Conservation (phyloP, 2,329 filamentous ascomycete genomes). For the Phoma sp. region DNA sequence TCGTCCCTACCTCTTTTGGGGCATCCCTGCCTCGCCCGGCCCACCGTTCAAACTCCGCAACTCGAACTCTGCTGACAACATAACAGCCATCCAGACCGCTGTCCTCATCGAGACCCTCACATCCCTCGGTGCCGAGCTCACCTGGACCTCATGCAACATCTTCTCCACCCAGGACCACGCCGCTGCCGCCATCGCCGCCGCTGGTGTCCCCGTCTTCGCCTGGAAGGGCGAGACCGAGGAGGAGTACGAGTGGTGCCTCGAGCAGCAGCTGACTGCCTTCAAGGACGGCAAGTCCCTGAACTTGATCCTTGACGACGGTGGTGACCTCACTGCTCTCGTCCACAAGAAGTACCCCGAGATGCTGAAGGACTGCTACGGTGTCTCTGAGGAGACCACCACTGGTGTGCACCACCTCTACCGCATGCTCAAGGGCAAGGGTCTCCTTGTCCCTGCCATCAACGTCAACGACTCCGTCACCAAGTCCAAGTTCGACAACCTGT, state of each 20-base stretch:
- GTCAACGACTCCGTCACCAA: conserved; percentile 99
- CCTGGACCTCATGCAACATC: conserved; percentile 99
- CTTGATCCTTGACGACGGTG: conserved; percentile 98
- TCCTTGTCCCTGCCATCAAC: conserved; percentile 94
- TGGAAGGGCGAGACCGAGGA: conserved; percentile 97
- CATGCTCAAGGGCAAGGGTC: conserved; percentile 80
- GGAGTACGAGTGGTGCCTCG: conserved; percentile 99
- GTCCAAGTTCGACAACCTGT: conserved; percentile 99
- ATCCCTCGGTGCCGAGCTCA: conserved; percentile 94
- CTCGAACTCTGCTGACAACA: neutral
- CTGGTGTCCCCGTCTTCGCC: conserved; percentile 86
- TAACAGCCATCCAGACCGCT: conserved; percentile 89
- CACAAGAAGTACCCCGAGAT: conserved; percentile 98
- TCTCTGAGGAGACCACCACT: conserved; percentile 99
- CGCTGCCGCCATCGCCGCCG: conserved; percentile 93
- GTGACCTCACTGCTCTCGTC: conserved; percentile 93
- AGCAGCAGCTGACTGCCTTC: conserved; percentile 97
- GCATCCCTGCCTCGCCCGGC: conserved; percentile 20
- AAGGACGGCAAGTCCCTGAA: conserved; percentile 96
- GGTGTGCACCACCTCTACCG: conserved; percentile 99
- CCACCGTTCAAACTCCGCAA: neutral
- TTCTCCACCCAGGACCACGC: conserved; percentile 99
- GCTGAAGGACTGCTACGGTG: conserved; percentile 97
- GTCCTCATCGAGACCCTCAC: conserved; percentile 98
- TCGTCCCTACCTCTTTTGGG: conserved; percentile 19